Base-by-base conservation (phyloP, 179 eudicot species). In the Silene noctiflora region DNA sequence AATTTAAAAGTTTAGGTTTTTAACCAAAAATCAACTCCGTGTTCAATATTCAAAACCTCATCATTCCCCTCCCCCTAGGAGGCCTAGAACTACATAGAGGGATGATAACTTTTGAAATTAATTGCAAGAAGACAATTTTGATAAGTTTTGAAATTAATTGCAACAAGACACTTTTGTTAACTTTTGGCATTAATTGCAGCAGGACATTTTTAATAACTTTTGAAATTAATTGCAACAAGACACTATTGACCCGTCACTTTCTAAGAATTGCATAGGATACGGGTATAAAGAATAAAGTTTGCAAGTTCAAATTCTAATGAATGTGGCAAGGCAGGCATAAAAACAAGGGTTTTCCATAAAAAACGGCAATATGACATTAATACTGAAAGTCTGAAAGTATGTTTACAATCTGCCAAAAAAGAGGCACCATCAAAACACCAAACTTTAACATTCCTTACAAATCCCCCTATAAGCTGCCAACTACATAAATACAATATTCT, bases 181-280 rank as follows among this genome's bases (percentile, higher is more conserved):
- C 42, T 39, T 39, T 39, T 39, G 46, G 4, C 3, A 31, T 14
- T 29, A 39, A 29, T 31, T 6, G n/a, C 4, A 29, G 31, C 1
- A 22, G 11, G 10, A 19, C 25, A 35, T 20, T 17, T 33, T 33
- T 33, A 0, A 33, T 1, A 33, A 33, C 39, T 33, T 33, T 33
- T 33, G 39, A 33, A 33, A 33, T 33, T 33, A 33, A 33, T 33
- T 33, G 39, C 39, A 33, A 33, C 6, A 33, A 1, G 39, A 33
- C 39, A 35, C 1, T 35, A 42, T 42, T 35, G 72, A 39, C 27
- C 72, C 13, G 22, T 68, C 72, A 10, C 71, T 67, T 51, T 68
- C 72, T 17, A 68, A n/a, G 17, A 11, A 35, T 67, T 68, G 24
- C 72, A 68, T 68, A 17, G 53, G 71, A 67, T 67, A 35, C 71